These are phyloP conservation scores for Cucumis melo DNA, from an alignment of 306 rosid species.

Conservation along the genomic window DNA sequence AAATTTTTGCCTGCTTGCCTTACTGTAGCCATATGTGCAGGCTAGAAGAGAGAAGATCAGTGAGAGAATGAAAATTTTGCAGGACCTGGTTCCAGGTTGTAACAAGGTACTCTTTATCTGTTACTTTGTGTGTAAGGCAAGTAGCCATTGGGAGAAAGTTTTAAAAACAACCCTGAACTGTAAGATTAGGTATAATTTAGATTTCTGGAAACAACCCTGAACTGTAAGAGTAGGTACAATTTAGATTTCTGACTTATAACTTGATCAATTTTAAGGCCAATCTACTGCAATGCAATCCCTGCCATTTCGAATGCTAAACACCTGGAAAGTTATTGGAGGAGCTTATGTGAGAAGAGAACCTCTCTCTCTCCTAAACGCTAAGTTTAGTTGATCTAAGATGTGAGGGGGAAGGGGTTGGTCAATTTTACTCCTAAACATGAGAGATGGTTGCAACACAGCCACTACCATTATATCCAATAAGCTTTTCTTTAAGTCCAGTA, in stretches of 20 bases:
- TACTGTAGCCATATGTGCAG: constrained; percentile 25
- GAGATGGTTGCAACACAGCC: not conserved
- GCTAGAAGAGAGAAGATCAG: constrained; percentile 94
- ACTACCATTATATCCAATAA: not conserved
- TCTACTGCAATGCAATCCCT: not conserved
- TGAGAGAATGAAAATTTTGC: constrained; percentile 82
- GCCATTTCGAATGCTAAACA: not conserved
- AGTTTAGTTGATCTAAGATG: not conserved
- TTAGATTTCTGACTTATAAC: not conserved
- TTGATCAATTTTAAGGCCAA: not conserved
- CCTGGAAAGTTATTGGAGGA: not conserved
- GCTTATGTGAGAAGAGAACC: too few species aligned
- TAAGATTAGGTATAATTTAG: not conserved
- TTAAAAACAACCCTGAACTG: not conserved
- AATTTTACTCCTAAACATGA: not conserved
- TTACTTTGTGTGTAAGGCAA: not conserved
- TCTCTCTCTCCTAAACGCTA: not conserved
- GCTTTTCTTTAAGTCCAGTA: not conserved
- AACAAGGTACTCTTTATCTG: constrained; percentile 43
- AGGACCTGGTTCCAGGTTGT: constrained; percentile 92
- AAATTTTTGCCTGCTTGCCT: not conserved
- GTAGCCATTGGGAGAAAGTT: not conserved
- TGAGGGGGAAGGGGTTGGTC: not conserved
- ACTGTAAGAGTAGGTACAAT: not conserved
- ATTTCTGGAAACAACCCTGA: not conserved